Evolutionary conservation across 2,329 filamentous ascomycete species (phyloP).

Genomic region (Ilyonectria sp.): DNA sequence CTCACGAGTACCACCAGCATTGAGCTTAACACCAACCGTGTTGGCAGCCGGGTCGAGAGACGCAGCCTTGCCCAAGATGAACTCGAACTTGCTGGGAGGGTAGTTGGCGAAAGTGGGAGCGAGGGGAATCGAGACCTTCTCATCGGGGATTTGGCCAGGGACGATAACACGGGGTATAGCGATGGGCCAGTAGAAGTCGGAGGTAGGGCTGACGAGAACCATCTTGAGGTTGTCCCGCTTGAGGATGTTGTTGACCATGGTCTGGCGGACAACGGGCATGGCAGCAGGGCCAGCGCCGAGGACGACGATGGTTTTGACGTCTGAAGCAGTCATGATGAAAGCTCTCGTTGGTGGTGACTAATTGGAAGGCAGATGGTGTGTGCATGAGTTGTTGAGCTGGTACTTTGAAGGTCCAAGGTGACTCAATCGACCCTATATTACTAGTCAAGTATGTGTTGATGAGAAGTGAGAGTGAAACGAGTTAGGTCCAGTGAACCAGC

Average conservation of each 20-base stretch:
- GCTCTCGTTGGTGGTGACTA: no score
- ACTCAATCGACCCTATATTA: no score
- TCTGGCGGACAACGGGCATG: constrained; percentile 63
- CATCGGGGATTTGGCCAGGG: constrained; percentile 9
- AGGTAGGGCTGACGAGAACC: constrained; percentile 65
- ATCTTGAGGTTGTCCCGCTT: constrained; percentile 60
- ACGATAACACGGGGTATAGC: constrained; percentile 13
- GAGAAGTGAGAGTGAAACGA: no score
- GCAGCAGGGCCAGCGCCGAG: constrained; percentile 65
- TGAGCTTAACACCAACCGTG: background rate
- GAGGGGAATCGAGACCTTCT: constrained; percentile 3
- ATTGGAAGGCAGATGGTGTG: no score
- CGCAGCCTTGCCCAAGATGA: constrained; percentile 11
- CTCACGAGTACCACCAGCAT: background rate
- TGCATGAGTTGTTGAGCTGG: no score
- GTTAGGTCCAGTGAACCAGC: no score
- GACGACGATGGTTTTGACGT: constrained; percentile 51
- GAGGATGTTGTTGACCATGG: constrained; percentile 62
- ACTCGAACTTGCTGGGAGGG: background rate
- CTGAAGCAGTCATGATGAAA: no score
- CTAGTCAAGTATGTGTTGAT: no score
- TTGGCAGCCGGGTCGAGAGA: background rate
- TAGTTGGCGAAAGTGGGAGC: constrained; percentile 9
- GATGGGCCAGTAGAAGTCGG: constrained; percentile 66
- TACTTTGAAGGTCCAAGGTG: no score